phyloP scores from a whole-genome alignment of 2,329 filamentous ascomycete genomes.

The Fusarium sp. region DNA sequence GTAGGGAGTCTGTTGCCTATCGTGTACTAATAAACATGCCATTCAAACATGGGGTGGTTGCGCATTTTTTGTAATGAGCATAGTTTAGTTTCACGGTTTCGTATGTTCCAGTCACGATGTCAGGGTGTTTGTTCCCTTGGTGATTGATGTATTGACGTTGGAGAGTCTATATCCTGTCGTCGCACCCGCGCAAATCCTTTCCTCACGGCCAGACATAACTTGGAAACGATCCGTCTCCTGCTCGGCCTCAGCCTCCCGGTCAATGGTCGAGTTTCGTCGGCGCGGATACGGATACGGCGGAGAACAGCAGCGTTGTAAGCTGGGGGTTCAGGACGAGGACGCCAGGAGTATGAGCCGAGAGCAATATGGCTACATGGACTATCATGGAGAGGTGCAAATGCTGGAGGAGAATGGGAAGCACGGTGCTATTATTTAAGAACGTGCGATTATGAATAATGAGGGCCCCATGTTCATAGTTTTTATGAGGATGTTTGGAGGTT shows the following conservation, averaged over 20 bases:
- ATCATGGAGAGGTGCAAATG: not conserved
- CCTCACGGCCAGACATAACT: not conserved
- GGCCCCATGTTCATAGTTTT: no score
- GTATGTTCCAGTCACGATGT: not conserved
- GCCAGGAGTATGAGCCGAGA: not conserved
- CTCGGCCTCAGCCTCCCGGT: not conserved
- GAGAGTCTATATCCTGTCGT: not conserved
- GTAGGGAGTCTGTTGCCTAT: slow-evolving; percentile 11
- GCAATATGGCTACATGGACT: not conserved
- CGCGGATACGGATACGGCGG: not conserved
- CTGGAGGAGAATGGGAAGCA: not conserved
- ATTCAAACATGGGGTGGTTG: no score
- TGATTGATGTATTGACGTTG: not conserved
- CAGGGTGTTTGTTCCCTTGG: not conserved
- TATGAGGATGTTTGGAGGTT: no score
- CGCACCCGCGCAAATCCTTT: not conserved
- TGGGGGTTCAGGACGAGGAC: not conserved
- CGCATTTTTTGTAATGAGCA: no score
- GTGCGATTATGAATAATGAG: not conserved
- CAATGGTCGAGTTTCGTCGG: not conserved
- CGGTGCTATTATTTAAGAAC: not conserved
- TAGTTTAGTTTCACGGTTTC: no score
- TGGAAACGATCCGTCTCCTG: not conserved
- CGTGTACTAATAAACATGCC: slow-evolving; percentile 17
- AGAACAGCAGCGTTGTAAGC: not conserved